A percentile compares a stretch with the other conserved stretches of the same genome.
Conservation (phyloP, 2,329 filamentous ascomycete genomes). For the Teratosphaeria zuluensis region DNA sequence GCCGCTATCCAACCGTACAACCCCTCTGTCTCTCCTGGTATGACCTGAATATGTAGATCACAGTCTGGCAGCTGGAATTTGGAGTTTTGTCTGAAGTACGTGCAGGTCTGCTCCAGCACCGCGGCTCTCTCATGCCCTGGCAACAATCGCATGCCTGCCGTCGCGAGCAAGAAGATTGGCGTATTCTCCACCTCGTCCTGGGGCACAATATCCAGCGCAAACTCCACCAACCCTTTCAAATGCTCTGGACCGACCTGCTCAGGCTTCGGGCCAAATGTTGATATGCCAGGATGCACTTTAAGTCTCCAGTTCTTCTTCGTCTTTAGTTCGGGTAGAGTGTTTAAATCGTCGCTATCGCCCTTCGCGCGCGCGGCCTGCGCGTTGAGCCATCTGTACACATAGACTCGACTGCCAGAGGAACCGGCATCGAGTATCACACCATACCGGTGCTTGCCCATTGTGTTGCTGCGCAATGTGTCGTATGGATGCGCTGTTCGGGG, state of each 20-base stretch:
- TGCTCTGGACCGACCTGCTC: conserved; percentile 72
- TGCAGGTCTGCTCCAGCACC: conserved; percentile 69
- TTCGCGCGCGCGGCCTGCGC: conserved; percentile 50
- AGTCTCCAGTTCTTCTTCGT: conserved; percentile 83
- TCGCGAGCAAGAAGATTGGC: conserved; percentile 89
- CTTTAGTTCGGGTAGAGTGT: conserved; percentile 66
- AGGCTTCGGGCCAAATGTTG: conserved; percentile 73
- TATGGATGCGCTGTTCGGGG: background rate
- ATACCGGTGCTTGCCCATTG: conserved; percentile 45
- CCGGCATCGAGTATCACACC: conserved; percentile 96
- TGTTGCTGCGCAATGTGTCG: background rate
- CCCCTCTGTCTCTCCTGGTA: conserved; percentile 89
- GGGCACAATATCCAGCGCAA: conserved; percentile 72
- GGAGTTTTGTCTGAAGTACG: conserved; percentile 67
- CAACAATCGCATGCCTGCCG: conserved; percentile 85
- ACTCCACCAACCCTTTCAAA: conserved; percentile 66
- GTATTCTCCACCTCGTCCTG: conserved; percentile 68
- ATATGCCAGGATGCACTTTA: conserved; percentile 88
- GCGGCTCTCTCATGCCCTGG: conserved; percentile 61
- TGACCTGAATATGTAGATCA: conserved; percentile 80
- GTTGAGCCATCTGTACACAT: conserved; percentile 91
- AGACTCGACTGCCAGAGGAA: conserved; percentile 88
- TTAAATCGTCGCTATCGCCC: conserved; percentile 50
- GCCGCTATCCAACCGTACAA: conserved; percentile 96
- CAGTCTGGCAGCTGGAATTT: conserved; percentile 85